Conservation (phyloP, 805 yeast species). For the Scheffersomyces stipitis region DNA sequence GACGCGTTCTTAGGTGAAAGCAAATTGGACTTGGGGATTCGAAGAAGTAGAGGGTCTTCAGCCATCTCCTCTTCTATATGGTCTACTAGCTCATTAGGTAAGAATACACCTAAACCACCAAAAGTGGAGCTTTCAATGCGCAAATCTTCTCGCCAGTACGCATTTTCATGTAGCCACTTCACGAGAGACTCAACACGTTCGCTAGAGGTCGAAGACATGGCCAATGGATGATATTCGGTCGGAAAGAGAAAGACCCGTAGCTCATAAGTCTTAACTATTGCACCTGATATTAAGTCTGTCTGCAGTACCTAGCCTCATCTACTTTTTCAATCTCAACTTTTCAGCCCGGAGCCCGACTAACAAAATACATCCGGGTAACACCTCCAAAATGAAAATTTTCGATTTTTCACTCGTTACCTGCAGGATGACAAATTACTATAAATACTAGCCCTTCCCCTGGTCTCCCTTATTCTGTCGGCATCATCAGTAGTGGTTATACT, state of each 20-base stretch:
- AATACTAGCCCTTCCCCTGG: constrained; percentile 24
- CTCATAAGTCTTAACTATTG: too few species aligned
- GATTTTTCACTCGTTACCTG: background rate
- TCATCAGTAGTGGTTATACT: constrained; percentile 85
- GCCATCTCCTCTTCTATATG: constrained; percentile 29
- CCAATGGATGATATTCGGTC: too few species aligned
- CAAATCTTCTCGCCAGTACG: constrained; percentile 54
- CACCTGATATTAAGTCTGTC: too few species aligned
- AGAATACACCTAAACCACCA: constrained; percentile 79
- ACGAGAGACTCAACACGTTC: constrained; percentile 10
- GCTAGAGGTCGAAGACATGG: constrained; percentile 8
- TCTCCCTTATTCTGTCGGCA: constrained; percentile 34
- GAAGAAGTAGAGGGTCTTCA: constrained; percentile 40
- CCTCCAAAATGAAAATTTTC: too few species aligned
- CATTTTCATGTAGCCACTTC: constrained; percentile 58
- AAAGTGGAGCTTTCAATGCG: constrained; percentile 45
- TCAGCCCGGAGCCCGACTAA: too few species aligned
- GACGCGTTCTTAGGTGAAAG: constrained; percentile 58
- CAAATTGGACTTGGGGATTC: constrained; percentile 62
- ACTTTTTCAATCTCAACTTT: too few species aligned
- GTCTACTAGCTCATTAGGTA: constrained; percentile 36
- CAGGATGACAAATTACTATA: constrained; percentile 21
- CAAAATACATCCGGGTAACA: constrained; percentile 9
- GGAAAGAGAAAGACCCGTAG: too few species aligned
- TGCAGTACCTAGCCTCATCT: too few species aligned